Percentiles rank a stretch among this genome's conserved stretches.
phyloP scores from a whole-genome alignment of 1,284 basidiomycete species.

The Ceratobasidium sp. region DNA sequence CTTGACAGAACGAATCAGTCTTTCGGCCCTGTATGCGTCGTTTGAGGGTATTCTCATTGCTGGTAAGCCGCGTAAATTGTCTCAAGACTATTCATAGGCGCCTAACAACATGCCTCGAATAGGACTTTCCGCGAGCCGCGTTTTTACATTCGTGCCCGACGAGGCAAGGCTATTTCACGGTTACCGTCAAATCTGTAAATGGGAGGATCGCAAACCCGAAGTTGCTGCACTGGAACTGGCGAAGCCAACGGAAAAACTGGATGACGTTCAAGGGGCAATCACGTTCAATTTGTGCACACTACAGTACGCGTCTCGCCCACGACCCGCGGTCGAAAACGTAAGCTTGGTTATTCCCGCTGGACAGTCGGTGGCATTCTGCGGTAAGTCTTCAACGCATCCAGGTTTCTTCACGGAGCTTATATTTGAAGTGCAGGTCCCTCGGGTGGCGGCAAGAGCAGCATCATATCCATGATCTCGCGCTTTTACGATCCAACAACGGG shows the following conservation, averaged over 20 bases:
- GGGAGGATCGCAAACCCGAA: constrained; percentile 53
- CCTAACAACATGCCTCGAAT: background rate
- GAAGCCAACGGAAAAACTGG: background rate
- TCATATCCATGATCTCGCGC: constrained; percentile 58
- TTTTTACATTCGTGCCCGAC: constrained; percentile 55
- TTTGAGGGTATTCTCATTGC: constrained; percentile 60
- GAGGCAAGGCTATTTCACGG: constrained; percentile 52
- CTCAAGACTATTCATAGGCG: too few relatives aligned
- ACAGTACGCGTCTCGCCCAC: constrained; percentile 54
- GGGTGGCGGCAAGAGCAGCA: constrained; percentile 51
- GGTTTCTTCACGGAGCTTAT: constrained; percentile 36
- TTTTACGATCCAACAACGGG: constrained; percentile 61
- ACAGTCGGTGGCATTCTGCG: constrained; percentile 54
- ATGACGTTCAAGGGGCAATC: constrained; percentile 36
- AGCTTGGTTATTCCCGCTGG: constrained; percentile 52
- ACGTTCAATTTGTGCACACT: constrained; percentile 52
- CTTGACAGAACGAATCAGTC: constrained; percentile 31
- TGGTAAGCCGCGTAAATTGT: constrained; percentile 24
- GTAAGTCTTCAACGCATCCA: constrained; percentile 42
- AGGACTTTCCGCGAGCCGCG: constrained; percentile 48
- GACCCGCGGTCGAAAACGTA: constrained; percentile 51
- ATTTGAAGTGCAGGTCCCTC: constrained; percentile 49
- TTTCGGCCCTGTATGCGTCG: constrained; percentile 52
- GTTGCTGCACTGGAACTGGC: constrained; percentile 30
- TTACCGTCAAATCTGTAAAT: constrained; percentile 49